These are phyloP conservation scores for Verticillium nubilum DNA, from an alignment of 2,329 filamentous ascomycete genomes.

Conservation along the genomic window DNA sequence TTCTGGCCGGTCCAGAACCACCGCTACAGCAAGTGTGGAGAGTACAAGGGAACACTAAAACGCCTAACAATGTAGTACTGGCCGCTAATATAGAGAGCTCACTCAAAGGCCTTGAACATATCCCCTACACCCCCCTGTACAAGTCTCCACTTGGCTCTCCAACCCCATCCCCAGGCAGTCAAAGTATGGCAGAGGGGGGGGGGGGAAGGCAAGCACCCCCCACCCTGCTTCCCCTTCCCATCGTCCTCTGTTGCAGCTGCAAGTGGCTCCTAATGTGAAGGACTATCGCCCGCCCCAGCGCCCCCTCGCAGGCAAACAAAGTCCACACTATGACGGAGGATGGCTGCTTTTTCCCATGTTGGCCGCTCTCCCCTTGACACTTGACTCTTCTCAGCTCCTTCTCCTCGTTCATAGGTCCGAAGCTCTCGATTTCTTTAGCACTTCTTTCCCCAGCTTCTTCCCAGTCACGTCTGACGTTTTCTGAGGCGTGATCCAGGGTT, in stretches of 20 bases:
- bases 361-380: not conserved
- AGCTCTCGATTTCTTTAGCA: not conserved
- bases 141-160: not conserved
- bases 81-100: not conserved
- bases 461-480: not conserved
- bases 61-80: not conserved
- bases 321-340: slow-evolving; percentile 13
- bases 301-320: slow-evolving; percentile 9
- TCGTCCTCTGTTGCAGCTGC: not conserved
- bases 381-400: not conserved
- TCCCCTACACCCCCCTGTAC: not conserved
- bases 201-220: not conserved
- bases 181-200: too few relatives aligned
- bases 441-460: too few relatives aligned
- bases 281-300: slow-evolving; percentile 3
- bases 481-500: not conserved
- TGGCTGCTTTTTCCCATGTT: not conserved
- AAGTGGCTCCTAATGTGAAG: not conserved
- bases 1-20: not conserved
- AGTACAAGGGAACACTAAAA: not conserved
- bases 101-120: too few relatives aligned
- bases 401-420: not conserved
- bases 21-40: not conserved
- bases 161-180: not conserved
- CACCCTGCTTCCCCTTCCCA: not conserved